Evolutionary conservation across 176 grass and related monocot genomes (phyloP), one percentile per base, ranked within the genome.

Genomic region (Rhynchospora tenuis): DNA sequence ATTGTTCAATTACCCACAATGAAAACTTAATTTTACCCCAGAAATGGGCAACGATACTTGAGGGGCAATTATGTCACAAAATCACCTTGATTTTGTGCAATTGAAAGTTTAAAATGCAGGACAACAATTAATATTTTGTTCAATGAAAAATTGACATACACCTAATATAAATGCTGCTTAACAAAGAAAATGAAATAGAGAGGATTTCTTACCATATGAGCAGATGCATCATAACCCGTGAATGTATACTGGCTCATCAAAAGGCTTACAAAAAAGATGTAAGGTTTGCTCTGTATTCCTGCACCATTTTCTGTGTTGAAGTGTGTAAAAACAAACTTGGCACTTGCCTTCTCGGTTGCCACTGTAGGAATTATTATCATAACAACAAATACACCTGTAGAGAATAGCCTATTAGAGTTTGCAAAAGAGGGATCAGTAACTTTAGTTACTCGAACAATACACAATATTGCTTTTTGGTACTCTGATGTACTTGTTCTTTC

Each of bases 241-340:
- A 90, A 46, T 24, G 89, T 85, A 51, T 90, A 90, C 80, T 90
- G 89, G 81, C 89, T 90, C 89, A 90, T 90, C 22, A 90, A 64
- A 14, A 90, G 81, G 17, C 88, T 84, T 47, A 90, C 73, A 60
- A 90, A 67, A 86, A 86, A 90, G 52, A 90, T 90, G 77, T 90
- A 90, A 23, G 86, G 64, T 65, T 84, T 90, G 80, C 73, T 90
- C 76, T 86, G 73, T 64, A 90, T 87, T 81, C 89, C 89, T 29
- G 81, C 85, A 68, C 68, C 56, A 81, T 90, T 87, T 7, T 87
- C 85, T n/a, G 85, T 87, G 85, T 90, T 90, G 74, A 90, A 90
- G 77, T 87, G 81, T 28, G 89, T 85, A 79, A 90, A 90, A 2
- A 90, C 89, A 81, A 87, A 90, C 17, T 87, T 81, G 17, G 29